Base-by-base conservation (phyloP, 352 stramenopile species). In the Globisporangium rhizosaccharum region DNA sequence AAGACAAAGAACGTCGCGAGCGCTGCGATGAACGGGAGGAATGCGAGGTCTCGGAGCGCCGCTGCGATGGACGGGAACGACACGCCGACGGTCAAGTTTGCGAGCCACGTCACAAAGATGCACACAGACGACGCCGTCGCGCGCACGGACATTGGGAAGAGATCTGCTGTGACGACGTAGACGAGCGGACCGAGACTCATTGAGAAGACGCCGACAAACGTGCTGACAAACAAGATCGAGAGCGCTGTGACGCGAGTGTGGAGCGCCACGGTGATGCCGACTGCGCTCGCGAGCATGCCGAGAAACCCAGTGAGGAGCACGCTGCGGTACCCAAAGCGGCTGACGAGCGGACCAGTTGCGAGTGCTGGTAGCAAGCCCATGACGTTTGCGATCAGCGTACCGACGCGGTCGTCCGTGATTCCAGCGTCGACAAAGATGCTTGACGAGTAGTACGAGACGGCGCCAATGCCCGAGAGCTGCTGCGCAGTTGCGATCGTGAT, bases 131-230 rank as follows among this genome's bases (percentile, higher is more conserved):
- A 79, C 28, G 75, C 76, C 0, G 62, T 73, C 1, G 76, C 71
- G 25, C 79, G 79, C 10, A 81, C 63, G 36, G 70, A 75, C 37
- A 81, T 68, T n/a, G 84, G 79, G 45, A 85, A 88, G 51, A 84
- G 66, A 53, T 85, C 75, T 1, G 75, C 70, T 3, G 66, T 69
- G 46, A 89, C 71, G 46, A 78, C 74, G 68, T 76, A 91, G 23
- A 86, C 65, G 33, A 89, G 66, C 37, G 84, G 84, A 4, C 79
- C 81, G 33, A 91, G 65, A 46, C 81, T 85, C 56, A 84, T 71
- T 56, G 75, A 82, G 47, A 86, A 87, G 7, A 72, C 77, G 26
- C 72, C 79, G 37, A 92, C 73, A 45, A 83, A 84, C 18, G 71
- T 68, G 12, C 73, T 57, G 56, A 79, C 87, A 59, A 87, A 87